These are phyloP conservation scores for Halophytophthora batemanensis DNA, from an alignment of 352 stramenopile genomes.

Conservation along the genomic window DNA sequence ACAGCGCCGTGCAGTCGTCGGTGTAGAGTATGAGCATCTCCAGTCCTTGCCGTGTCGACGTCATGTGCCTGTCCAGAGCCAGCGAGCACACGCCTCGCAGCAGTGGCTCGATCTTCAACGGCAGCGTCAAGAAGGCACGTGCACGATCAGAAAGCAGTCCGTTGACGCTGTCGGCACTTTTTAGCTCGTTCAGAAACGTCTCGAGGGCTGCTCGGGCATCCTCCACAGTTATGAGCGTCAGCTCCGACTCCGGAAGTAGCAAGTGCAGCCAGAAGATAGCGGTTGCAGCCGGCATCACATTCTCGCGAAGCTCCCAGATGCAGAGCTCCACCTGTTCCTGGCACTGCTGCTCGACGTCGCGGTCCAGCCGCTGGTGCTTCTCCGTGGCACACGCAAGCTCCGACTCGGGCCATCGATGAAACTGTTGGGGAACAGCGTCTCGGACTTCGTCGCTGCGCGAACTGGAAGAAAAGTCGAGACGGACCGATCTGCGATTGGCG, in stretches of 20 bases:
- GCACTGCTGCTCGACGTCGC: too few species aligned
- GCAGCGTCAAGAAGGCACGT: conserved; percentile 21
- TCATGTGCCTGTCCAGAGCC: conserved; percentile 7
- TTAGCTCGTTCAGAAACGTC: conserved; percentile 22
- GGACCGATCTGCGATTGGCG: too few species aligned
- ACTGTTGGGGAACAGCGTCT: too few species aligned
- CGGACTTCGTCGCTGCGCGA: too few species aligned
- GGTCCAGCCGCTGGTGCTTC: too few species aligned
- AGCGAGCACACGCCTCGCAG: conserved; percentile 20
- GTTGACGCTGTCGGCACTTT: conserved; percentile 16
- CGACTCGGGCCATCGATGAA: too few species aligned
- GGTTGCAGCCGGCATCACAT: too few species aligned
- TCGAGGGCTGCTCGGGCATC: conserved; percentile 17
- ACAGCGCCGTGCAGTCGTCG: conserved; percentile 7
- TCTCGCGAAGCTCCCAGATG: too few species aligned
- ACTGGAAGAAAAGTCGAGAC: too few species aligned
- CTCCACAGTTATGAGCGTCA: conserved; percentile 4
- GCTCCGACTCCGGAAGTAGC: conserved; percentile 14
- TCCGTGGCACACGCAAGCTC: too few species aligned
- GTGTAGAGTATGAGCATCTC: conserved; percentile 14
- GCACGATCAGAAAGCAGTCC: conserved; percentile 11
- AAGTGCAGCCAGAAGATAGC: conserved; percentile 27
- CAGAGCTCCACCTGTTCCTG: too few species aligned
- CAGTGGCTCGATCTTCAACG: conserved; percentile 25
- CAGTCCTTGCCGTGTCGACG: conserved; percentile 15